phyloP scores from a whole-genome alignment of 148 eudicot species.

The Camellia lanceoleosa region DNA sequence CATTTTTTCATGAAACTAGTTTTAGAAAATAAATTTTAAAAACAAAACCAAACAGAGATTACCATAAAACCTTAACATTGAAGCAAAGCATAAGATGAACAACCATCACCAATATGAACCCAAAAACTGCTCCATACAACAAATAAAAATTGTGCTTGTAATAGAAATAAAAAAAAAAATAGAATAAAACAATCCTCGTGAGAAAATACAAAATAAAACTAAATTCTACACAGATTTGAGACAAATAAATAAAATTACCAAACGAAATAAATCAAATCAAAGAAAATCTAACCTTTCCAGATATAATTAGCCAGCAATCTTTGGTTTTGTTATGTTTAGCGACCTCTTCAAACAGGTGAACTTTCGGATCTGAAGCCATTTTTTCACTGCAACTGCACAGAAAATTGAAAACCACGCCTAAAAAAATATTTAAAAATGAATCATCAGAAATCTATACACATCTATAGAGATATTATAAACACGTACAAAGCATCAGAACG shows the following conservation, averaged over 20 bases:
- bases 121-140: background rate
- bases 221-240: background rate
- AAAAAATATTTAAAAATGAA: background rate
- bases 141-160: background rate
- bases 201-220: background rate
- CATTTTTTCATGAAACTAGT: no score
- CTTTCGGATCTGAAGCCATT: constrained; percentile 54
- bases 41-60: no score
- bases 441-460: background rate
- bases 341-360: constrained; percentile 54
- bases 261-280: background rate
- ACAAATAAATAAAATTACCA: background rate
- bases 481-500: background rate
- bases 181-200: background rate
- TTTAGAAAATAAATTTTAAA: no score
- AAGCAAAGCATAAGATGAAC: background rate
- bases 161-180: background rate
- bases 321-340: constrained; percentile 50
- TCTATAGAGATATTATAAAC: background rate
- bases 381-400: background rate
- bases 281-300: constrained; percentile 53
- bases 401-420: background rate
- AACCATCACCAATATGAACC: background rate
- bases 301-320: constrained; percentile 70
- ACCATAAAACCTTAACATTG: background rate